Conservation (phyloP, 768 basidiomycete species). For the Cystobasidium ongulense region DNA sequence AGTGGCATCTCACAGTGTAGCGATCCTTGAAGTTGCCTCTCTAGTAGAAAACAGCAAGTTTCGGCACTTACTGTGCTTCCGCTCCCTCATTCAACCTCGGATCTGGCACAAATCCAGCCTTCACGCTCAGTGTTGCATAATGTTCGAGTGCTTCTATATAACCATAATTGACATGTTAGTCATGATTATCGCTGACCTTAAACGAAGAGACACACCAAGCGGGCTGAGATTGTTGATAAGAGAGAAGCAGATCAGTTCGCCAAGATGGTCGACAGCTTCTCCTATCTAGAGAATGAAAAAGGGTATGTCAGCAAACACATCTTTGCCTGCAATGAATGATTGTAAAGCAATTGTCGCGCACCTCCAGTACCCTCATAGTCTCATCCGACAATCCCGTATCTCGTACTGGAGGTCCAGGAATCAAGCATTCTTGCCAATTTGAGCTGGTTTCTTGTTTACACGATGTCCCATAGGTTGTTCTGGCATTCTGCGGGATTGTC, state of each 20-base stretch:
- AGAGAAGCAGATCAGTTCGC: conserved; percentile 14
- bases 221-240: conserved; percentile 6
- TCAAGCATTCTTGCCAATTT: not conserved
- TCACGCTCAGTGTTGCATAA: conserved; percentile 1
- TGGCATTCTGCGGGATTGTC: not conserved
- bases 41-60: no score
- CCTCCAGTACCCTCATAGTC: conserved; percentile 12
- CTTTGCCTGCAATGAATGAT: not conserved
- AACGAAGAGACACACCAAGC: not conserved
- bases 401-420: not conserved
- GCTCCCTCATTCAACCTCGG: not conserved
- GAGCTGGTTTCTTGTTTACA: not conserved
- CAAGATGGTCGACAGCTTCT: conserved; percentile 3
- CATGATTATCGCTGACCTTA: not conserved
- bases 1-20: no score
- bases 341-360: not conserved
- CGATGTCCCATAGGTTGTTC: not conserved
- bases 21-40: no score
- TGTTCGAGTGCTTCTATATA: not conserved
- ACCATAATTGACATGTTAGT: not conserved
- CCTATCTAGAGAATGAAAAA: conserved; percentile 6
- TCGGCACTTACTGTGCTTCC: no score
- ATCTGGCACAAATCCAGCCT: not conserved
- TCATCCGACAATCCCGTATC: not conserved
- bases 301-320: not conserved